Conservation (phyloP, 2,329 filamentous ascomycete species). For the Colletotrichum lupini region DNA sequence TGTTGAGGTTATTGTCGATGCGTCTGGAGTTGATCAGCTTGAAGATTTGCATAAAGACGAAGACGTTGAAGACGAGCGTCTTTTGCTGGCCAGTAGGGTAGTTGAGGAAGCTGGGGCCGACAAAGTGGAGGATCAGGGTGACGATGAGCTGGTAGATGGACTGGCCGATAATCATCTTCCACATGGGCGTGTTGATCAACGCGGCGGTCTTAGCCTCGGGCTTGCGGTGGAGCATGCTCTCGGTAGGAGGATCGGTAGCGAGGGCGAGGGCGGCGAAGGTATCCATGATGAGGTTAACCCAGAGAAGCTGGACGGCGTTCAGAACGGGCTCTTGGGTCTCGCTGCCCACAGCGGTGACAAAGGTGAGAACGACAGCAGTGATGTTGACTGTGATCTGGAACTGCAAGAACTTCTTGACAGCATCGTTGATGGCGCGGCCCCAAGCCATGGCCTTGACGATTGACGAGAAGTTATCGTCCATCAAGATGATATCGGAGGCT, state of each 20-base stretch:
- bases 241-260: conserved; percentile 78
- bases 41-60: conserved; percentile 89
- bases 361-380: conserved; percentile 81
- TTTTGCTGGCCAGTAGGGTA: conserved; percentile 53
- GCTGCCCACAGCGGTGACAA: conserved; percentile 79
- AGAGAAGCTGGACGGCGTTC: conserved; percentile 82
- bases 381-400: conserved; percentile 81
- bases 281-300: conserved; percentile 90
- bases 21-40: conserved; percentile 81
- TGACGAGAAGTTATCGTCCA: conserved; percentile 71
- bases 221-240: conserved; percentile 76
- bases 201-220: conserved; percentile 80
- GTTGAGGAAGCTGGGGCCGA: conserved; percentile 62
- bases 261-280: conserved; percentile 84
- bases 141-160: conserved; percentile 80
- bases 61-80: conserved; percentile 84
- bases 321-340: conserved; percentile 73
- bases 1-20: conserved; percentile 80
- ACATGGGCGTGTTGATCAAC: conserved; percentile 81
- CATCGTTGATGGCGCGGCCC: conserved; percentile 72
- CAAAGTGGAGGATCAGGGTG: conserved; percentile 78
- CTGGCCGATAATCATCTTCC: conserved; percentile 91
- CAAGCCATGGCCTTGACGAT: conserved; percentile 72
- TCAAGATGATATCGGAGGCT: conserved; percentile 70
- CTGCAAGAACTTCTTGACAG: conserved; percentile 73